Evolutionary conservation across 2,329 filamentous ascomycete species (phyloP).

Genomic region (Lecanicillium sp.): DNA sequence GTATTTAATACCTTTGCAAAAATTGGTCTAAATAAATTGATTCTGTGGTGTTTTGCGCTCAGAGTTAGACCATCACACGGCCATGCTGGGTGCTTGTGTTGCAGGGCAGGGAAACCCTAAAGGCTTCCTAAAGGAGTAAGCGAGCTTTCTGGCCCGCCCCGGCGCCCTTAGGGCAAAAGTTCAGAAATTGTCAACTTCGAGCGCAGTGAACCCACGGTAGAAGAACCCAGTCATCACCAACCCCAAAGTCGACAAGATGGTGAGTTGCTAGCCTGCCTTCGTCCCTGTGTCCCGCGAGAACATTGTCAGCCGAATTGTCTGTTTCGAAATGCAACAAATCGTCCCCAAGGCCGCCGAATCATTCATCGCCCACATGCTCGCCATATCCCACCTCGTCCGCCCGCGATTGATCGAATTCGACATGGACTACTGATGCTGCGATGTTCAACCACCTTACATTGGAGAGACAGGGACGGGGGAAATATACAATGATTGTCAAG

Average conservation of each 20-base stretch:
- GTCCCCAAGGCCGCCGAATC: not conserved
- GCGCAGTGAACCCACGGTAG: constrained; percentile 41
- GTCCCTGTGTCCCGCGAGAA: constrained; percentile 13
- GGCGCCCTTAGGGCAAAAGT: constrained; percentile 37
- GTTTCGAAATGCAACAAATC: constrained; percentile 18
- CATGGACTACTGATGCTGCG: not conserved
- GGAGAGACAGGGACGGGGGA: not conserved
- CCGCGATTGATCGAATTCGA: constrained; percentile 8
- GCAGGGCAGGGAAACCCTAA: constrained; percentile 39
- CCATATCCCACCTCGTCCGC: not conserved
- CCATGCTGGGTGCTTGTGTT: no score
- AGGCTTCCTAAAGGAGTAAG: constrained; percentile 35
- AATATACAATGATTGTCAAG: constrained; percentile 19
- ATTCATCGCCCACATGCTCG: not conserved
- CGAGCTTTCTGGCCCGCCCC: constrained; percentile 35
- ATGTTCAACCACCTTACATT: not conserved
- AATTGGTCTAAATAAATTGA: not conserved
- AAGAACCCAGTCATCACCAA: constrained; percentile 46
- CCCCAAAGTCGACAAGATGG: constrained; percentile 51
- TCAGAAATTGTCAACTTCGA: constrained; percentile 42
- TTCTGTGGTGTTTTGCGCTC: not conserved
- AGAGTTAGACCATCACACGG: constrained; percentile 1
- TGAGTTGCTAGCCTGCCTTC: constrained; percentile 33
- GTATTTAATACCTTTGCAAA: not conserved
- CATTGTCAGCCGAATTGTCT: constrained; percentile 3